These are phyloP conservation scores for Polyporus tsugae DNA, from an alignment of 1,284 basidiomycete genomes.

Conservation along the genomic window DNA sequence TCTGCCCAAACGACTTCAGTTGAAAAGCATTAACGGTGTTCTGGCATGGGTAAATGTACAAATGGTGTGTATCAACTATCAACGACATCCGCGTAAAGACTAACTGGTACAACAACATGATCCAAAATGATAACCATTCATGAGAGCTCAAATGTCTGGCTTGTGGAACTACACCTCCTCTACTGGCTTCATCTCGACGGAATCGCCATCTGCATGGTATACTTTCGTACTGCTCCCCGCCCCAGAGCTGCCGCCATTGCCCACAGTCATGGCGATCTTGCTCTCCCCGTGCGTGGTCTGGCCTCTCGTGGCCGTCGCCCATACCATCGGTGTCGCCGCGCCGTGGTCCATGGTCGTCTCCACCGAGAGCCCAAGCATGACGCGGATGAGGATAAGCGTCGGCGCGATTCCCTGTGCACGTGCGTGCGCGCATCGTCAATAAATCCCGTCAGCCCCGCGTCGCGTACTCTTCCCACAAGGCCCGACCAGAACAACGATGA, in stretches of 20 bases:
- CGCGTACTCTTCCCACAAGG: too few relatives aligned
- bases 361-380: constrained; percentile 25
- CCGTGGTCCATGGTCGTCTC: constrained; percentile 8
- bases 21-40: too few relatives aligned
- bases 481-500: too few relatives aligned
- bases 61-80: neutral
- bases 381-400: constrained; percentile 33
- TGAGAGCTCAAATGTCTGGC: neutral
- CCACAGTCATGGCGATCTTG: neutral
- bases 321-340: constrained; percentile 4
- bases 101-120: neutral
- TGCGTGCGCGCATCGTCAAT: neutral
- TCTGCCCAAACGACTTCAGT: neutral
- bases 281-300: neutral
- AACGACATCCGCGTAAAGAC: neutral
- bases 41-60: neutral
- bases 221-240: constrained; percentile 5
- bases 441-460: neutral
- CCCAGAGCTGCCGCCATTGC: neutral
- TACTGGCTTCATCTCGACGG: neutral
- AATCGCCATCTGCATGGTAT: neutral
- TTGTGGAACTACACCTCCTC: constrained; percentile 1
- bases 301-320: neutral
- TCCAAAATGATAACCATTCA: neutral
- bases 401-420: constrained; percentile 30